Base-by-base conservation (phyloP, 176 grass and related monocot genomes). In the Phragmites australis region DNA sequence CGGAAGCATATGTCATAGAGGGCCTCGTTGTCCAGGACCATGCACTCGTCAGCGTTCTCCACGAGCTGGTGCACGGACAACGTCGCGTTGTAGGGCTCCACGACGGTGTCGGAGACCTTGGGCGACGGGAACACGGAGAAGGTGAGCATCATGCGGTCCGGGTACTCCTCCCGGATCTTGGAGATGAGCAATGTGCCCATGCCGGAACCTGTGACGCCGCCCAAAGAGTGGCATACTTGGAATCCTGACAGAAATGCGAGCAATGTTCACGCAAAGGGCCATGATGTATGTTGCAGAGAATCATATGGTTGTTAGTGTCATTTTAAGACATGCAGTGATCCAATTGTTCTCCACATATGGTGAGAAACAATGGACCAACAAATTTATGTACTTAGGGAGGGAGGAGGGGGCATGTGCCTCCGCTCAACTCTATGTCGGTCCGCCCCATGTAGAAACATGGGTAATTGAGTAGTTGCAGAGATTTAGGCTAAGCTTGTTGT, bases 1-100 rank as follows among this genome's bases (percentile, higher is more conserved):
- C 90, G 86, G 73, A 92, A 92, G 78, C 90, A 92, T 48, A 92
- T 92, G 55, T 92, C 90, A 41, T 92, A 92, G 29, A 92, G 90
- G 25, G 90, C 90, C 61, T 92, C 90, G 15, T 91, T 91, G 82
- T 91, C 89, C 8, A 91, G 89, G 18, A 91, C 89, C 89, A 91
- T 91, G 81, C 90, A 92, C 85, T 92, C 90, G 49, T 92, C 90
- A 39, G 90, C 90, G 86, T 92, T 92, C 85, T 92, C 90, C 2
- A 92, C 90, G 12, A 92, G 85, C 85, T 92, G 90, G 86, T 92
- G 90, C n/a, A 92, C 90, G 12, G 90, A 92, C 18, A 92, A 82
- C 0, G 90, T 92, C 2, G 90, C 90, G 26, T 92, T 92, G 86
- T 92, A 92, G 21, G 90, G 90, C 78, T 91, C 89, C 15, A 91